These are phyloP conservation scores for Zhuliangozyma parablackwelliae DNA, from an alignment of 1,139 yeast species.

Conservation along the genomic window DNA sequence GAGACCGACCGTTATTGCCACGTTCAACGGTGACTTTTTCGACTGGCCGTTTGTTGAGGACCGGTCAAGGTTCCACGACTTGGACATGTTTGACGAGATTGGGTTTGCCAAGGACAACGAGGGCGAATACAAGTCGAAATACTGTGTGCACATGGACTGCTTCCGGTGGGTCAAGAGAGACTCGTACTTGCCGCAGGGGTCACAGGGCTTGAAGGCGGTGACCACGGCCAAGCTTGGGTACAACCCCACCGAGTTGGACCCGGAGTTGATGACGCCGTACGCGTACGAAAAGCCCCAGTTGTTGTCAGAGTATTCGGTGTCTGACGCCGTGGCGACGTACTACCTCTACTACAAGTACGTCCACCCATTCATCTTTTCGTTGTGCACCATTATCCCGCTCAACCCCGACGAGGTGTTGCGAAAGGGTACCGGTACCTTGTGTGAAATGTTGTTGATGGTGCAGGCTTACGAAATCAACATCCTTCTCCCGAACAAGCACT, in stretches of 20 bases:
- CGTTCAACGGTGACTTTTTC: constrained; percentile 96
- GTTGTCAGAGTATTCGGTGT: constrained; percentile 93
- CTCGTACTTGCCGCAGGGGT: constrained; percentile 95
- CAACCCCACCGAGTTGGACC: constrained; percentile 94
- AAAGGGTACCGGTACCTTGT: constrained; percentile 97
- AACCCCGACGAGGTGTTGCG: constrained; percentile 95
- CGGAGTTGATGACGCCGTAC: constrained; percentile 96
- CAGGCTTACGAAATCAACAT: constrained; percentile 83
- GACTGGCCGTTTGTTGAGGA: constrained; percentile 99
- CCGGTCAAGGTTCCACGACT: constrained; percentile 75
- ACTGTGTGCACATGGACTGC: constrained; percentile 97
- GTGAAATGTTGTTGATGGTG: constrained; percentile 97
- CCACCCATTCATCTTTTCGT: constrained; percentile 93
- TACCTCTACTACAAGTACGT: constrained; percentile 94
- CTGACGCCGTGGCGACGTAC: constrained; percentile 98
- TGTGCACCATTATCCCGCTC: constrained; percentile 91
- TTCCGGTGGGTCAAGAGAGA: constrained; percentile 99
- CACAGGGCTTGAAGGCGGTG: constrained; percentile 97
- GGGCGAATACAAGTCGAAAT: constrained; percentile 87
- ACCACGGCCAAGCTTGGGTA: constrained; percentile 95
- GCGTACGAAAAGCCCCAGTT: constrained; percentile 92
- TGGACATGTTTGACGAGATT: constrained; percentile 88
- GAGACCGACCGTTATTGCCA: constrained; percentile 91
- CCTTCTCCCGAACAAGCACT: constrained; percentile 85
- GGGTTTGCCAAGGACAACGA: constrained; percentile 90